These are phyloP conservation scores for Haplosporangium gracile DNA, from an alignment of 192 early-diverging fungal species.

Conservation along the genomic window DNA sequence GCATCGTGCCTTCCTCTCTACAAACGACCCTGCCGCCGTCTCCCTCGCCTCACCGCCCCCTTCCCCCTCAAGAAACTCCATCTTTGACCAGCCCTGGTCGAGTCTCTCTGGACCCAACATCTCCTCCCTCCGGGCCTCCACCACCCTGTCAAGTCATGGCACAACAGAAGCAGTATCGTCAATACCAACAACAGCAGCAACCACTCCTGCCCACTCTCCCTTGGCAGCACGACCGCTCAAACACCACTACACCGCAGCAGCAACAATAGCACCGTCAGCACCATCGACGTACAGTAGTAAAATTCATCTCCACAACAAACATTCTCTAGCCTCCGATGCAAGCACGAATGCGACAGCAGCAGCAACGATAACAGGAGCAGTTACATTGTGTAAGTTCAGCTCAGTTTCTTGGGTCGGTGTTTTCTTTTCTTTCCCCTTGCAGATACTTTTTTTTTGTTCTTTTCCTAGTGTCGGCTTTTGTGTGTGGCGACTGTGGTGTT, in stretches of 20 bases:
- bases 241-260: background rate
- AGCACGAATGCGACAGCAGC: background rate
- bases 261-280: background rate
- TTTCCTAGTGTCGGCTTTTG: background rate
- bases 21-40: background rate
- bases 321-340: background rate
- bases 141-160: background rate
- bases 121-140: slow-evolving; percentile 28
- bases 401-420: background rate
- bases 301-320: slow-evolving; percentile 16
- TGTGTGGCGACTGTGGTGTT: background rate
- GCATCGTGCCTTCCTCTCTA: background rate
- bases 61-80: slow-evolving; percentile 48
- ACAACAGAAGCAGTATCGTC: background rate
- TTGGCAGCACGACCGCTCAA: background rate
- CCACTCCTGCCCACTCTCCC: background rate
- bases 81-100: slow-evolving; percentile 52
- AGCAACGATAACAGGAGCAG: background rate
- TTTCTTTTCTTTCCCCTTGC: background rate
- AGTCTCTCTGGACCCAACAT: slow-evolving; percentile 32
- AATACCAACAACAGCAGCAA: background rate
- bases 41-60: slow-evolving; percentile 46
- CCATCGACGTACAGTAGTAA: slow-evolving; percentile 4
- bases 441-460: background rate
- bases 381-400: background rate